Conservation (phyloP, 2,329 filamentous ascomycete species). For the Erysiphe neolycopersici region DNA sequence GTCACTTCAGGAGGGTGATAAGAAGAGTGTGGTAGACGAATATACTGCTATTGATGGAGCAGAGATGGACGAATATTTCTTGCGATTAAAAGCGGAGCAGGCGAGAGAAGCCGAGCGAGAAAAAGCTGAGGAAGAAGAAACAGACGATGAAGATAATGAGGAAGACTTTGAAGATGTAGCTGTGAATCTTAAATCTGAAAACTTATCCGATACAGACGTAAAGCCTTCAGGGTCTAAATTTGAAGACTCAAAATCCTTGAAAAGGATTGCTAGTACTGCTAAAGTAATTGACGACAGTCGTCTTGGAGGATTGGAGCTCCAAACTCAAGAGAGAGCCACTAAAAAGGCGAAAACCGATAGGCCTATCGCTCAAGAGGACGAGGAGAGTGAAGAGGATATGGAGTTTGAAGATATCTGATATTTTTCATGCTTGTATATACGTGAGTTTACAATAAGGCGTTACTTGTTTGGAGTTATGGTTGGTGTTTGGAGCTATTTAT, state of each 20-base stretch:
- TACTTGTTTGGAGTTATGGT: too few relatives aligned
- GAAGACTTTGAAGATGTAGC: conserved; percentile 22
- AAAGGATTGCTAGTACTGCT: conserved; percentile 9
- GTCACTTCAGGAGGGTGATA: conserved; percentile 17
- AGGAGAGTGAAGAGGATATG: conserved; percentile 25
- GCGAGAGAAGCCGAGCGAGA: conserved; percentile 21
- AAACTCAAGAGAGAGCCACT: conserved; percentile 19
- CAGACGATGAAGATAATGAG: conserved; percentile 19
- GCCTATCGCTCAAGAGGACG: conserved; percentile 16
- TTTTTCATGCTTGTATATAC: too few relatives aligned
- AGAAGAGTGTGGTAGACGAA: conserved; percentile 18
- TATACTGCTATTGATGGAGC: conserved; percentile 24
- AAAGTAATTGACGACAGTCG: conserved; percentile 13
- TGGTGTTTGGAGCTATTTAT: too few relatives aligned
- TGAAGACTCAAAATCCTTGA: conserved; percentile 2
- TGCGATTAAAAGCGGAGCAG: conserved; percentile 34
- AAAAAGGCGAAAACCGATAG: conserved; percentile 37
- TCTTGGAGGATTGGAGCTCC: conserved; percentile 13
- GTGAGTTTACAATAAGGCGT: too few relatives aligned
- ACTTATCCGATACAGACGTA: conserved; percentile 2
- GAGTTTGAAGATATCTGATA: conserved; percentile 29
- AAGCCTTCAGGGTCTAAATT: too few relatives aligned
- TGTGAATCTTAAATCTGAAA: conserved; percentile 6
- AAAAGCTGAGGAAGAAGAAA: conserved; percentile 24
- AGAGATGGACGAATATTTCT: conserved; percentile 40